Conservation (phyloP, 768 basidiomycete species). For the Termitomyces sp. region DNA sequence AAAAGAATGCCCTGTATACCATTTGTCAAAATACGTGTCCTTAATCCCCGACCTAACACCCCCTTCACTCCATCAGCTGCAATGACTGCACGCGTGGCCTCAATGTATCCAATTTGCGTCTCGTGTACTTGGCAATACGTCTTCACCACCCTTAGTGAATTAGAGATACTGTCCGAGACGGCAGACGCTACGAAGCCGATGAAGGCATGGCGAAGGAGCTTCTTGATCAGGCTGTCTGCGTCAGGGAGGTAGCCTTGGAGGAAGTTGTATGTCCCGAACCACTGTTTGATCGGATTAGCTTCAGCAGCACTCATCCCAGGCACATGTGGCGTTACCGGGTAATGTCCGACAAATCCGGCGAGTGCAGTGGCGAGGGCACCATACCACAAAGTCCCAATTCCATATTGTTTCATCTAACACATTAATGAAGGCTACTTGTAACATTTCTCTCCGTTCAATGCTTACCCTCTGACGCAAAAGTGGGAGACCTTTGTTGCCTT, state of each 20-base stretch:
- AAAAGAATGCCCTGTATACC: constrained; percentile 92
- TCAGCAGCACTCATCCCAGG: background rate
- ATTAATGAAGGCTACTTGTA: background rate
- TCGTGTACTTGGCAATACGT: constrained; percentile 93
- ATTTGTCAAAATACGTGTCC: constrained; percentile 86
- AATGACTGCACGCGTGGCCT: constrained; percentile 76
- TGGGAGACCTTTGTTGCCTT: constrained; percentile 65
- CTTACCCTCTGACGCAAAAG: constrained; percentile 65
- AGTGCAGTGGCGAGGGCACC: constrained; percentile 90
- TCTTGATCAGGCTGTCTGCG: constrained; percentile 47
- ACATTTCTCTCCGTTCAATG: constrained; percentile 12
- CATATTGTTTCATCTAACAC: constrained; percentile 63
- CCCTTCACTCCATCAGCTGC: constrained; percentile 70
- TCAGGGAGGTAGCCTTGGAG: constrained; percentile 60
- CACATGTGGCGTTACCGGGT: constrained; percentile 46
- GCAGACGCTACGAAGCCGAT: constrained; percentile 90
- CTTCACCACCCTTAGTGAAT: constrained; percentile 90
- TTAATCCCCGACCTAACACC: constrained; percentile 84
- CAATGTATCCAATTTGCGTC: constrained; percentile 71
- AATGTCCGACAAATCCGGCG: constrained; percentile 91
- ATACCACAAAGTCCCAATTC: constrained; percentile 80
- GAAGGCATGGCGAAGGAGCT: constrained; percentile 76
- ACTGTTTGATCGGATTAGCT: constrained; percentile 33
- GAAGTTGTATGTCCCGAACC: constrained; percentile 86
- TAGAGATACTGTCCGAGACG: constrained; percentile 81